Evolutionary conservation across 345 rosid species (phyloP), one percentile per base, ranked within the genome.

Genomic region (Syzygium grande): DNA sequence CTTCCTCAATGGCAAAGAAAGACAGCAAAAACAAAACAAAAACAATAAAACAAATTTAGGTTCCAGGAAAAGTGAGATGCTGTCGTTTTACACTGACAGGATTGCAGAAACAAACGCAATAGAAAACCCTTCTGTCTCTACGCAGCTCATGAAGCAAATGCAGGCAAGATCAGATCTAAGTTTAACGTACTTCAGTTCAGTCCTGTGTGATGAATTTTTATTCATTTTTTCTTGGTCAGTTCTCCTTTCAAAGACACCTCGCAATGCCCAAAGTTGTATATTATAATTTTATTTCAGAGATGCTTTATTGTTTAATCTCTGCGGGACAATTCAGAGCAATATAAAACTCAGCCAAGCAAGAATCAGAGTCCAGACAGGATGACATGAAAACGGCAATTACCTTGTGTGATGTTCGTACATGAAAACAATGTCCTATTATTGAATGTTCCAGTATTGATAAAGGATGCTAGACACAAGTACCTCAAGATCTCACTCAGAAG

Each of bases 401-500:
- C 83, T 73, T 19, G 27, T 5, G 49, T 73, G 49, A 41, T 12
- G 27, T 73, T 73, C 27, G 49, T 38, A 73, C 83, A 73, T 19
- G 83, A 73, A 38, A 38, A 38, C 27, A 38, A 22, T 38, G 46
- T 21, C 83, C 49, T 73, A 38, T 73, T 73, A 22, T 38, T 73
- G 49, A 22, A 38, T 38, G 83, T 38, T 43, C 25, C 49, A 19
- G 83, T 38, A 34, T 25, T 19, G 27, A 38, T 85, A 52, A 84
- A 49, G 83, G 38, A 38, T 3, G 29, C 46, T n/a, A 27, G 29
- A 58, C 51, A 90, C 92, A 92, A 95, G 95, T 94, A 92, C 94
- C 93, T 94, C 95, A 92, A 90, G 93, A 94, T 93, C 98, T 94
- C 95, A 94, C 94, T 94, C 86, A 2, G 49, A 38, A 38, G 88